Evolutionary conservation across 2,329 filamentous ascomycete species (phyloP).

Genomic region (Alternaria hordeiaustralica): DNA sequence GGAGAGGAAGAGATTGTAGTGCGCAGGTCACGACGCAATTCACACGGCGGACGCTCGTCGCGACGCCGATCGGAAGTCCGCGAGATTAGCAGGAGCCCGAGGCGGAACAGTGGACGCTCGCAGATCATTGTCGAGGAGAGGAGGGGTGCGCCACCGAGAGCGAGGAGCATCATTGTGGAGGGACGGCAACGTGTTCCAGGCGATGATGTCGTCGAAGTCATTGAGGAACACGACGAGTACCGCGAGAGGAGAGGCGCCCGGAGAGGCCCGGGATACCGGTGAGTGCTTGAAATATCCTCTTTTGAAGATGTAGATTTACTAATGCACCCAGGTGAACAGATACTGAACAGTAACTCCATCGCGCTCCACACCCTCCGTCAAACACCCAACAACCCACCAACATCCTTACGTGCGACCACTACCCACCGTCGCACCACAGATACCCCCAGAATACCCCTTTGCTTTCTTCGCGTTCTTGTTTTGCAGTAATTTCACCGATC

Average conservation of each 20-base stretch:
- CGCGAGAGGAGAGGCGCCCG: slow-evolving; percentile 46
- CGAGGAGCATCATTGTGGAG: slow-evolving; percentile 54
- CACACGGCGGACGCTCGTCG: slow-evolving; percentile 41
- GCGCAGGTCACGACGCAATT: slow-evolving; percentile 37
- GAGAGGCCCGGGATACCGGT: slow-evolving; percentile 55
- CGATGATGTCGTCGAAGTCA: slow-evolving; percentile 65
- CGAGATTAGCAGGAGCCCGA: slow-evolving; percentile 48
- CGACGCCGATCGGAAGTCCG: slow-evolving; percentile 44
- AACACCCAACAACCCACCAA: not conserved
- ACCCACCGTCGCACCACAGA: not conserved
- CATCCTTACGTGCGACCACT: not conserved
- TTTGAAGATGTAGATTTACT: not conserved
- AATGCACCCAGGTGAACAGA: slow-evolving; percentile 6
- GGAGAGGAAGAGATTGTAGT: slow-evolving; percentile 67
- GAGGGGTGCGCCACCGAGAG: slow-evolving; percentile 35
- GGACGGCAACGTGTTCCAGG: slow-evolving; percentile 53
- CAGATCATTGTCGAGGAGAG: slow-evolving; percentile 49
- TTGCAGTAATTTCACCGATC: not conserved
- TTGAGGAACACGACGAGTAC: slow-evolving; percentile 61
- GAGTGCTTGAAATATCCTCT: slow-evolving; percentile 36
- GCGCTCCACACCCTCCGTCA: not conserved
- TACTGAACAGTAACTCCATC: not conserved
- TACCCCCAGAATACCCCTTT: slow-evolving; percentile 8
- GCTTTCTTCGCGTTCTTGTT: not conserved
- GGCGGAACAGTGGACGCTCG: slow-evolving; percentile 38